A percentile compares a stretch with the other conserved stretches of the same genome.
phyloP scores from a whole-genome alignment of 257 asterid genomes.

The Handroanthus guayacan region DNA sequence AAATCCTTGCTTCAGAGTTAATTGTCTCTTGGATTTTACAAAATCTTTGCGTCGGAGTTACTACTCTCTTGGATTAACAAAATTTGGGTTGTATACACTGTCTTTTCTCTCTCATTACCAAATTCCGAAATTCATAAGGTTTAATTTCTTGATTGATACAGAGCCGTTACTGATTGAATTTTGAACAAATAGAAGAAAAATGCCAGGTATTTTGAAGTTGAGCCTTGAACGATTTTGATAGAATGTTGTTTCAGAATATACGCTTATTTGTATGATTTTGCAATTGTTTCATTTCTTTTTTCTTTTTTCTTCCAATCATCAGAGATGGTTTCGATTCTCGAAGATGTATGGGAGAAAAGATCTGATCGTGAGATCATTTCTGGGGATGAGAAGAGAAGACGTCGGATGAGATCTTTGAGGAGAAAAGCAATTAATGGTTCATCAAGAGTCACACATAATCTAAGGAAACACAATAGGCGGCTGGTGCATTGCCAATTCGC shows the following conservation, averaged over 20 bases:
- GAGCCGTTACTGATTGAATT: conserved; percentile 46
- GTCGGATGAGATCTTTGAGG: conserved; percentile 56
- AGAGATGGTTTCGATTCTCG: conserved; percentile 37
- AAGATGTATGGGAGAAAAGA: conserved; percentile 47
- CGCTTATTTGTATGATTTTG: background rate
- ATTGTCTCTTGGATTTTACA: conserved; percentile 16
- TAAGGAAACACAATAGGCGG: conserved; percentile 44
- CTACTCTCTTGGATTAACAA: conserved; percentile 25
- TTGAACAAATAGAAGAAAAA: conserved; percentile 42
- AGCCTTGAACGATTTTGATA: conserved; percentile 21
- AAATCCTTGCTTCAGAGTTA: conserved; percentile 35
- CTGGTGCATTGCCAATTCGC: conserved; percentile 76
- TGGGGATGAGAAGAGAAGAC: conserved; percentile 54
- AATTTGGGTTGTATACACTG: conserved; percentile 27
- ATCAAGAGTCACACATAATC: conserved; percentile 34
- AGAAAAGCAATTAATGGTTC: conserved; percentile 53
- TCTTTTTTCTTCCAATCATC: background rate
- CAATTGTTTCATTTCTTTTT: background rate
- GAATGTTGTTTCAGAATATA: conserved; percentile 4
- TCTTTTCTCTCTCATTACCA: conserved; percentile 9
- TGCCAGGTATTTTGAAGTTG: conserved; percentile 65
- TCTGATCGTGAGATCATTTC: conserved; percentile 48
- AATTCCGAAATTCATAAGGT: conserved; percentile 29
- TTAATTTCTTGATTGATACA: conserved; percentile 46
- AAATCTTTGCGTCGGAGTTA: conserved; percentile 9